Conservation (phyloP, 768 basidiomycete species). For the Phylloporus arenicola region DNA sequence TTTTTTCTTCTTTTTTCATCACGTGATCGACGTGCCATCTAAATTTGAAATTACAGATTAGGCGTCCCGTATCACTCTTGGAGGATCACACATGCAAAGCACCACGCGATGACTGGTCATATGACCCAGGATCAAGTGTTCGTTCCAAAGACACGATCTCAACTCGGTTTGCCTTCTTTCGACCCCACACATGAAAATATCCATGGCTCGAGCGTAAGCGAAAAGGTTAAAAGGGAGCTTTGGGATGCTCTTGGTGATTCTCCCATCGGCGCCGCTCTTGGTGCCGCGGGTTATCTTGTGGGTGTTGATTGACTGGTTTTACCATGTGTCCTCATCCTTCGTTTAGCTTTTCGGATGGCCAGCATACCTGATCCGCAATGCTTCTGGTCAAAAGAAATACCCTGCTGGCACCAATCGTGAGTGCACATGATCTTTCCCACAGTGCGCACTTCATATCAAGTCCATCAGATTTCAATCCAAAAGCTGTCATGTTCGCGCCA, state of each 20-base stretch:
- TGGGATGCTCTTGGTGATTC: conserved; percentile 90
- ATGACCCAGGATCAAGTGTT: conserved; percentile 95
- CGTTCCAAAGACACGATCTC: conserved; percentile 83
- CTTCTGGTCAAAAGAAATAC: conserved; percentile 81
- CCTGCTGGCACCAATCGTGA: conserved; percentile 74
- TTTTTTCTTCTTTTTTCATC: conserved; percentile 3
- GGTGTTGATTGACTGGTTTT: conserved; percentile 13
- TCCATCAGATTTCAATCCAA: conserved; percentile 66
- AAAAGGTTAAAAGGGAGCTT: conserved; percentile 66
- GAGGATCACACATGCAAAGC: conserved; percentile 91
- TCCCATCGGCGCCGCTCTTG: conserved; percentile 63
- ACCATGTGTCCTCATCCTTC: background rate
- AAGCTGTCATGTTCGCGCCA: conserved; percentile 74
- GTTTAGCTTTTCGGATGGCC: conserved; percentile 78
- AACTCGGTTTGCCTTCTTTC: conserved; percentile 58
- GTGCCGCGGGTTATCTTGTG: conserved; percentile 57
- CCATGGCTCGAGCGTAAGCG: conserved; percentile 57
- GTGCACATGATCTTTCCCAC: conserved; percentile 23
- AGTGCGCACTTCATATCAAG: background rate
- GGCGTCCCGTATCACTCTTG: conserved; percentile 97
- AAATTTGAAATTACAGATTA: conserved; percentile 45
- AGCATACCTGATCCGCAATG: conserved; percentile 73
- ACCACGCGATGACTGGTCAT: conserved; percentile 92
- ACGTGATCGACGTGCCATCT: conserved; percentile 19
- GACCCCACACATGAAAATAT: conserved; percentile 64